These are phyloP conservation scores for Pichiaceae sp. DNA, from an alignment of 1,139 yeast genomes.

Conservation along the genomic window DNA sequence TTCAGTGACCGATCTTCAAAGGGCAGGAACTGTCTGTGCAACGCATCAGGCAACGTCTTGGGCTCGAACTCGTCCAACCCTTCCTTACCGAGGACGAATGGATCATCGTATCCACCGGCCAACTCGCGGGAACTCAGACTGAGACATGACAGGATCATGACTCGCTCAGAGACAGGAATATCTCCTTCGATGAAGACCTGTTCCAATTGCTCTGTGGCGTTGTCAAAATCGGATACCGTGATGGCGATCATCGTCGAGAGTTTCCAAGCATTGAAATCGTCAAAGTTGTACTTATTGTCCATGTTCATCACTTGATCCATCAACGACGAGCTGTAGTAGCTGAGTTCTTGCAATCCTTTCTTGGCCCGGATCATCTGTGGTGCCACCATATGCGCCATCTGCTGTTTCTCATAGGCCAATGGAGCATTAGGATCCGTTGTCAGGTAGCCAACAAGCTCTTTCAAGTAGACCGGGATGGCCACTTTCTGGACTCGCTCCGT, in stretches of 20 bases:
- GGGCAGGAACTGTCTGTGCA: constrained; percentile 32
- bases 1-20: constrained; percentile 10
- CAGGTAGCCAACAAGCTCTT: constrained; percentile 52
- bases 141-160: constrained; percentile 44
- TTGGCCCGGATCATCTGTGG: constrained; percentile 51
- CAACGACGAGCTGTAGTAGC: constrained; percentile 38
- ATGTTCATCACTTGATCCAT: constrained; percentile 38
- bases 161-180: constrained; percentile 55
- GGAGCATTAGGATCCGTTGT: constrained; percentile 33
- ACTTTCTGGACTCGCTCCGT: constrained; percentile 29
- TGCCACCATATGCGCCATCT: constrained; percentile 42
- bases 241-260: constrained; percentile 46
- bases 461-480: constrained; percentile 50
- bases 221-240: constrained; percentile 37
- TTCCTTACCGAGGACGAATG: constrained; percentile 28
- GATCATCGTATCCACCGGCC: constrained; percentile 44
- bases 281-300: constrained; percentile 24
- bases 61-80: constrained; percentile 29
- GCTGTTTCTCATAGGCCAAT: constrained; percentile 42
- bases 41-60: constrained; percentile 36
- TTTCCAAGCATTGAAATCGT: constrained; percentile 41
- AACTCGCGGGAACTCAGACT: constrained; percentile 55
- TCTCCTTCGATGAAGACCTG: constrained; percentile 48
- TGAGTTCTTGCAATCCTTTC: constrained; percentile 47
- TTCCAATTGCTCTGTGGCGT: constrained; percentile 30